Percentiles rank a stretch among this genome's conserved stretches.
Conservation (phyloP, 2,329 filamentous ascomycete species). For the Aureobasidium uvarum region DNA sequence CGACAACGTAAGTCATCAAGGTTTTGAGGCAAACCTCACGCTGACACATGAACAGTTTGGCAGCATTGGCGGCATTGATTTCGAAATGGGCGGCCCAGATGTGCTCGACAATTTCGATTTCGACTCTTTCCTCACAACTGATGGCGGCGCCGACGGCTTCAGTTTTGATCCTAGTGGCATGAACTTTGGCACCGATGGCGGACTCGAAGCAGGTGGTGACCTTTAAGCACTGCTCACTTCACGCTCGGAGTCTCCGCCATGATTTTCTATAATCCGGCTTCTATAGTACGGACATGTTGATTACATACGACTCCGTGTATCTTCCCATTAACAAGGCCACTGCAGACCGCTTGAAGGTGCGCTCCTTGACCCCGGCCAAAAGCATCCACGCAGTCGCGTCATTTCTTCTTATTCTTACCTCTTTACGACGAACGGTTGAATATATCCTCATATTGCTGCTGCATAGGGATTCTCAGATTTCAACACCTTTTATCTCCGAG, state of each 20-base stretch:
- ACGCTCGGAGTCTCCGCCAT: neutral
- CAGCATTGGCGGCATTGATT: constrained; percentile 41
- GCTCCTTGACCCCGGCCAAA: neutral
- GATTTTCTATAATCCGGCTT: neutral
- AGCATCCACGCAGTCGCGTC: constrained; percentile 1
- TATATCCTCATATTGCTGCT: constrained; percentile 3
- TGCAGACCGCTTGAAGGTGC: neutral
- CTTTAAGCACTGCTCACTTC: constrained; percentile 12
- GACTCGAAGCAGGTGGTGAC: constrained; percentile 31
- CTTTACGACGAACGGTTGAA: constrained; percentile 22
- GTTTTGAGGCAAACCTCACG: neutral
- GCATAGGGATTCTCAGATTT: neutral
- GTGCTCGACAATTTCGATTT: constrained; percentile 67
- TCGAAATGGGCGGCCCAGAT: constrained; percentile 57
- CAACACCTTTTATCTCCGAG: constrained; percentile 21
- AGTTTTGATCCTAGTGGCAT: constrained; percentile 40
- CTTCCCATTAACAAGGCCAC: neutral
- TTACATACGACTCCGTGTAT: neutral
- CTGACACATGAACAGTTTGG: constrained; percentile 34
- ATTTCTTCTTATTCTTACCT: constrained; percentile 1
- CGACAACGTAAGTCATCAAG: constrained; percentile 38
- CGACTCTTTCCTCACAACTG: constrained; percentile 63
- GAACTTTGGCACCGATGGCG: constrained; percentile 38
- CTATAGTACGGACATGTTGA: neutral
- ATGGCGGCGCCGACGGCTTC: constrained; percentile 46